phyloP scores from a whole-genome alignment of 108 stramenopile species.

The Fistulifera pelliculosa region DNA sequence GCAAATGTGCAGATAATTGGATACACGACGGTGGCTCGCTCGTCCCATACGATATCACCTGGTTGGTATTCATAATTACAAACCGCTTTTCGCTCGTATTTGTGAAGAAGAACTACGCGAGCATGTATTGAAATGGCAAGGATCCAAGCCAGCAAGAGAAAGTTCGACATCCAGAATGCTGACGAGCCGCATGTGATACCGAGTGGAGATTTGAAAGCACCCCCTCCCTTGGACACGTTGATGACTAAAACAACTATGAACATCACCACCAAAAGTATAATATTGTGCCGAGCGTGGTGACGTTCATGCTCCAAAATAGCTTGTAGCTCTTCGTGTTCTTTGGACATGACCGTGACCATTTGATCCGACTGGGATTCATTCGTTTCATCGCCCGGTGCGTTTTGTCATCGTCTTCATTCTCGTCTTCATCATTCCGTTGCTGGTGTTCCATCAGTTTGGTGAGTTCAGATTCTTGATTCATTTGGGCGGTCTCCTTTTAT shows the following conservation, averaged over 20 bases:
- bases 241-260: conserved; percentile 77
- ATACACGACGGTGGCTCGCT: conserved; percentile 73
- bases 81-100: conserved; percentile 50
- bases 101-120: conserved; percentile 58
- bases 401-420: conserved; percentile 6
- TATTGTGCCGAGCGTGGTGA: conserved; percentile 17
- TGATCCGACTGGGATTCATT: conserved; percentile 49
- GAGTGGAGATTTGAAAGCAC: conserved; percentile 77
- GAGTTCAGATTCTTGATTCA: conserved; percentile 12
- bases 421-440: not conserved
- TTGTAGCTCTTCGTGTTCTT: conserved; percentile 42
- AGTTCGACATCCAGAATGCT: conserved; percentile 83
- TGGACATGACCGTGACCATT: conserved; percentile 33
- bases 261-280: conserved; percentile 55
- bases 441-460: conserved; percentile 2
- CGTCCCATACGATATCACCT: conserved; percentile 92
- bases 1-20: conserved; percentile 85
- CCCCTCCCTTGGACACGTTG: conserved; percentile 90
- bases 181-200: conserved; percentile 87
- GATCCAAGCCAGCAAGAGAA: conserved; percentile 68
- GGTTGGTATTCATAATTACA: conserved; percentile 74
- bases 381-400: conserved; percentile 35
- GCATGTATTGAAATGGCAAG: conserved; percentile 61
- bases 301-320: conserved; percentile 27
- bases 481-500: conserved; percentile 16